Evolutionary conservation across 345 rosid genomes (phyloP).

Genomic region (Boechera retrofracta): DNA sequence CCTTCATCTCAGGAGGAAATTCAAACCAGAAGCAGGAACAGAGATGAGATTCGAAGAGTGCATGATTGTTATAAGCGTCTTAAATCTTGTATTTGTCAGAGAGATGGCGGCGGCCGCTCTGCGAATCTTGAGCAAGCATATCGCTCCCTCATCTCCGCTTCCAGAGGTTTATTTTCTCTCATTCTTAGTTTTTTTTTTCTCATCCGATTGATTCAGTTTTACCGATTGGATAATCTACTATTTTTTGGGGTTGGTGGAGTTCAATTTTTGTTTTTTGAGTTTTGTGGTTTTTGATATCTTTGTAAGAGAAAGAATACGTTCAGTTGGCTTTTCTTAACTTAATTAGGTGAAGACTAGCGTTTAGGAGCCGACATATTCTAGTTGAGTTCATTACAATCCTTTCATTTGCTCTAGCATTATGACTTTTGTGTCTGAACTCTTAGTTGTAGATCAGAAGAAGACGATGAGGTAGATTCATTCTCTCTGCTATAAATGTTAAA

Average conservation of each 20-base stretch:
- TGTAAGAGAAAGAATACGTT: neutral
- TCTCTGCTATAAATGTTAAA: conserved; percentile 2
- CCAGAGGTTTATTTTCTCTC: conserved; percentile 56
- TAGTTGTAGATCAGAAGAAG: too few species aligned
- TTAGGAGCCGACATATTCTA: too few species aligned
- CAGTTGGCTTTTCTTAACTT: conserved; percentile 1
- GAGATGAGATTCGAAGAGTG: conserved; percentile 80
- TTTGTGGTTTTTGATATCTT: conserved; percentile 13
- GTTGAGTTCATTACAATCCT: neutral
- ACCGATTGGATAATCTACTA: neutral
- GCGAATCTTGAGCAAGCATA: conserved; percentile 76
- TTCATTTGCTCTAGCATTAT: conserved; percentile 16
- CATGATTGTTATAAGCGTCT: conserved; percentile 82
- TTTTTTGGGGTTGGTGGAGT: conserved; percentile 1
- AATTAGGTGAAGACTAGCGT: conserved; percentile 23
- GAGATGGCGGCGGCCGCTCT: conserved; percentile 54
- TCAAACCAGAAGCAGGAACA: conserved; percentile 62
- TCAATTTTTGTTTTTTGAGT: neutral
- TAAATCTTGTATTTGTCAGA: conserved; percentile 64
- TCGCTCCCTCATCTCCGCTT: conserved; percentile 74
- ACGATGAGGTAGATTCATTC: too few species aligned
- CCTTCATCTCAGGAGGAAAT: conserved; percentile 76
- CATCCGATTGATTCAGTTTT: conserved; percentile 1
- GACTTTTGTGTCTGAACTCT: neutral
- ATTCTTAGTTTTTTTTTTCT: neutral